Percentiles rank a stretch among this genome's conserved stretches.
These are phyloP conservation scores for Jamesozyma rosinii DNA, from an alignment of 805 yeast species.

Conservation along the genomic window DNA sequence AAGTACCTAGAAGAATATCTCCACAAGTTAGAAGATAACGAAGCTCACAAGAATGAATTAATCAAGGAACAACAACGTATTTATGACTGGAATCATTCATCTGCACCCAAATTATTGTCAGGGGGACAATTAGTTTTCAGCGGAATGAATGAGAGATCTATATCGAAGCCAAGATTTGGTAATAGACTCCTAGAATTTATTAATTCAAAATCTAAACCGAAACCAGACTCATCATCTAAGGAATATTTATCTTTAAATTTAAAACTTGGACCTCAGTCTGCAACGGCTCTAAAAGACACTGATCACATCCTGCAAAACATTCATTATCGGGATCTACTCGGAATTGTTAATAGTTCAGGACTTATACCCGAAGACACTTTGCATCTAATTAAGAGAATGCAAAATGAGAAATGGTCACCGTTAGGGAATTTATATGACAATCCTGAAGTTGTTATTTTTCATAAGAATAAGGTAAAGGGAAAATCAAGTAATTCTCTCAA, in stretches of 20 bases:
- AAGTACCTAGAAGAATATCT: slow-evolving; percentile 16
- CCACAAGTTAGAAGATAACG: slow-evolving; percentile 14
- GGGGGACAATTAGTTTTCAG: slow-evolving; percentile 17
- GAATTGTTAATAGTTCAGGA: slow-evolving; percentile 19
- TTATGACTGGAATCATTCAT: slow-evolving; percentile 20
- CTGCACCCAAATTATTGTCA: slow-evolving; percentile 8
- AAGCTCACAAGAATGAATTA: slow-evolving; percentile 13
- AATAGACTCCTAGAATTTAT: not conserved
- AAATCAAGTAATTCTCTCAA: not conserved
- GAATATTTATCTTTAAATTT: slow-evolving; percentile 12
- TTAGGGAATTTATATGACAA: slow-evolving; percentile 20
- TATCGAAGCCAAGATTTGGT: not conserved
- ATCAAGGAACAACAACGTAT: slow-evolving; percentile 14
- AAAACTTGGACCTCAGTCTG: slow-evolving; percentile 3
- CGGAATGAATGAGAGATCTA: not conserved
- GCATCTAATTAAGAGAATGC: slow-evolving; percentile 13
- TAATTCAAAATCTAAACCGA: too few species aligned
- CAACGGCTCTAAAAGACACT: slow-evolving; percentile 8
- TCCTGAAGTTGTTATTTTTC: slow-evolving; percentile 16
- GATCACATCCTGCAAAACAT: slow-evolving; percentile 13
- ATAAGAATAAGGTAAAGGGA: slow-evolving; percentile 5
- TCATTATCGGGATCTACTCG: slow-evolving; percentile 19
- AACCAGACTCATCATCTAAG: not conserved
- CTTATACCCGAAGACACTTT: slow-evolving; percentile 21
- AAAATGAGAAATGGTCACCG: slow-evolving; percentile 21